Evolutionary conservation across 129 eudicot genomes (phyloP).

Genomic region (Solidago caesia): DNA sequence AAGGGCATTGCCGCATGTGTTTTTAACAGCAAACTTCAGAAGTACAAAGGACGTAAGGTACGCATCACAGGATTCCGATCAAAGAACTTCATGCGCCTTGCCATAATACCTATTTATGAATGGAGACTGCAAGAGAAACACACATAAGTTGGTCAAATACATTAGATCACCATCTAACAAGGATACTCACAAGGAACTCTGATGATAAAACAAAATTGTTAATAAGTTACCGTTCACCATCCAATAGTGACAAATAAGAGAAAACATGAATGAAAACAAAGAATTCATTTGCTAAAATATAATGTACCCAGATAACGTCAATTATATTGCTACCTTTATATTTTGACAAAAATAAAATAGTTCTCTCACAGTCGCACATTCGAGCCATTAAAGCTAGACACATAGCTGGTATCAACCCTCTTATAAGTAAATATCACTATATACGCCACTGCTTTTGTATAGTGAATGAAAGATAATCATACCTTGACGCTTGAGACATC

Average conservation of each 20-base stretch:
- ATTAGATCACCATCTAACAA: background rate
- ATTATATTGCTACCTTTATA: background rate
- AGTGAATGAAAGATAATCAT: conserved; percentile 2
- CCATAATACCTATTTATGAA: conserved; percentile 88
- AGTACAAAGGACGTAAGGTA: background rate
- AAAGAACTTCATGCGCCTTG: conserved; percentile 69
- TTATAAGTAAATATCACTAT: background rate
- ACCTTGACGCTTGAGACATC: conserved; percentile 90
- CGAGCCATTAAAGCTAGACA: background rate
- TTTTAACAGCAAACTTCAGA: background rate
- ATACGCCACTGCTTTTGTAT: background rate
- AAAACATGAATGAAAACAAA: background rate
- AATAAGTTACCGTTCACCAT: no score
- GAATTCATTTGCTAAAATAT: no score
- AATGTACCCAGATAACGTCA: background rate
- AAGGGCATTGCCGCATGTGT: background rate
- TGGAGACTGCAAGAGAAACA: conserved; percentile 52
- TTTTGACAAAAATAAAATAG: no score
- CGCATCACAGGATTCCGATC: conserved; percentile 20
- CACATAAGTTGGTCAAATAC: background rate
- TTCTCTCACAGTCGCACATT: background rate
- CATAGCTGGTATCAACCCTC: no score
- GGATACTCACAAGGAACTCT: background rate
- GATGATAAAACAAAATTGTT: no score
- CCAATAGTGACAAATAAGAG: background rate